Base-by-base conservation (phyloP, 2,329 filamentous ascomycete genomes). In the Arthrobotrys entomopaga region DNA sequence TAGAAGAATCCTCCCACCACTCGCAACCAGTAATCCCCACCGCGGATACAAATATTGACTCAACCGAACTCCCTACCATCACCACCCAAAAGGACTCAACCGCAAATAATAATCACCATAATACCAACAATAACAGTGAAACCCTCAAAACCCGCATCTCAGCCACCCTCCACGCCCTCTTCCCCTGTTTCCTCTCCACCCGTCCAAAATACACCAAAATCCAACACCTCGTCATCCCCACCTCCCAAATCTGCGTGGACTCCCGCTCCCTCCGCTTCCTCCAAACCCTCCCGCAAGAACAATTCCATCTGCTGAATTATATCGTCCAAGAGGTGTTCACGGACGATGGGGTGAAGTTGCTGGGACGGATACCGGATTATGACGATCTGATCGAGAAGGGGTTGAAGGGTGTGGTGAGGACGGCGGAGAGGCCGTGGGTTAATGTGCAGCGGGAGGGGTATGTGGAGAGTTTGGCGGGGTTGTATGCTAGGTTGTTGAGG, bases 321-420 rank as follows among this genome's bases (percentile, higher is more conserved):
- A 58, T 74, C 8, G 70, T 74, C 2, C 70, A 74, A 50, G 70
- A 74, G 15, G 63, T 74, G 16, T 74, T 74, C 52, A 67, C 63
- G 3, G 63, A 67, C 16, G 63, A 74, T 16, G 70, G 70, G n/a
- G 63, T 58, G 2, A 63, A 46, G n/a, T 56, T 74, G n/a, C 24
- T 74, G 10, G 63, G 63, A 7, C 24, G 43, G 24, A 74, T 74
- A 43, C 46, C 70, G 5, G 70, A 74, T 8, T 67, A 74, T 43
- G 70, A 74, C 42, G 11, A 15, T 6, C 34, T 74, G 49, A 67
- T 74, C 40, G 63, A 74, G 29, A 34, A 20, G 3, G 63, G 63
- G 20, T 24, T 74, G 38, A 63, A 3, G n/a, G 70, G 63, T 5
- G 56, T 63, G 46, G 52, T 64, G 0, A 29, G 29, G n/a, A 67